Evolutionary conservation across 495 filamentous ascomycete genomes (phyloP), one percentile per base, ranked within the genome.

Genomic region (Lophiotrema nucula): DNA sequence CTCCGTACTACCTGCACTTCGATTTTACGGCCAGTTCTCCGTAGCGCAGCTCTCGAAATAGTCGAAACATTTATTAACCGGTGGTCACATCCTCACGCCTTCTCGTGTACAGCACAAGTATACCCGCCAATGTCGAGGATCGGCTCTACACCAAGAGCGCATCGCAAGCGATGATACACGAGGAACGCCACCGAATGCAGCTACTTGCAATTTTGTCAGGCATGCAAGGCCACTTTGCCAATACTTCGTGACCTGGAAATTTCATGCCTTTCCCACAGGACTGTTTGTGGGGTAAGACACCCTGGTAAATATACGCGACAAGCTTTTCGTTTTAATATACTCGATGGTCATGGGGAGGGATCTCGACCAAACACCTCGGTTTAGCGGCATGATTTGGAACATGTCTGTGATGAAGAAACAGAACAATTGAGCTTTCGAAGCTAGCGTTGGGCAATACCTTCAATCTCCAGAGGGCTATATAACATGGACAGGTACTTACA

Each of bases 211-310:
- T 22, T 27, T 38, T 35, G 33, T 22, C 51, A 45, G 24, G 51
- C 51, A 45, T 23, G 15, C 12, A 31, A 44, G 10, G 5, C 23
- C 1, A 3, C 24, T 26, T 27, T 5, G 4, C 51, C 37, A 54
- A 54, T 45, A 27, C 12, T 45, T 44, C 33, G 15, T 1, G 6
- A 2, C 53, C 26, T 24, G 53, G 28, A 47, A 37, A 47, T 56
- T 56, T 56, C 33, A 23, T 33, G 43, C 53, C 22, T 41, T 13
- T 23, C 37, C 47, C 48, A 23, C 39, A 59, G 47, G 56, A 59
- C 37, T 23, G 56, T 59, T 53, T 59, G 56, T 59, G 56, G 56
- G 48, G 56, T 52, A 59, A 33, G 22, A 27, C 25, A 59, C 53
- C 56, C 56, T 21, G 16, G 56, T 51, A 24, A 12, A 35, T 25